Conservation (phyloP, 2,329 filamentous ascomycete genomes). For the Teratosphaeriaceae sp. region DNA sequence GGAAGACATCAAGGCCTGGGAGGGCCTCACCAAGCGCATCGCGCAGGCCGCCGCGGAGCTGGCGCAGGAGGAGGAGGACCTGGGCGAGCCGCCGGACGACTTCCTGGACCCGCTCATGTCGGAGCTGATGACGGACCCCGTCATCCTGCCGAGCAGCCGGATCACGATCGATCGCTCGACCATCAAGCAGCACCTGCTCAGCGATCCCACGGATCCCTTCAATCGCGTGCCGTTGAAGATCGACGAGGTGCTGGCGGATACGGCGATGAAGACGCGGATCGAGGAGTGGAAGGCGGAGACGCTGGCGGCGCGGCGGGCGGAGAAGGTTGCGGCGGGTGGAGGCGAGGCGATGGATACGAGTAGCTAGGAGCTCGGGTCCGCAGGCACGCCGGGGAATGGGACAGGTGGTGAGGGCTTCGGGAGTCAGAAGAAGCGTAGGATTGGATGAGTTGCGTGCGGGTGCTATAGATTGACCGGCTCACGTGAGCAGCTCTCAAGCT, state of each 20-base stretch:
- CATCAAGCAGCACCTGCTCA: slow-evolving; percentile 63
- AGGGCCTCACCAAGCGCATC: slow-evolving; percentile 60
- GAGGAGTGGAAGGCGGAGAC: slow-evolving; percentile 48
- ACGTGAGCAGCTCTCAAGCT: too few species aligned
- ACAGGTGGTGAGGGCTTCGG: too few species aligned
- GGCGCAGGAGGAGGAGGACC: slow-evolving; percentile 81
- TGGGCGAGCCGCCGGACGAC: slow-evolving; percentile 87
- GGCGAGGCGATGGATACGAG: slow-evolving; percentile 6
- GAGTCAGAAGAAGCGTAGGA: too few species aligned
- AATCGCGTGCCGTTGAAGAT: slow-evolving; percentile 63
- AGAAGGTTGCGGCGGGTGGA: slow-evolving; percentile 16
- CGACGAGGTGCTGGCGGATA: slow-evolving; percentile 60
- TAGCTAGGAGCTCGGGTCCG: background rate
- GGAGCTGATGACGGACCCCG: slow-evolving; percentile 89
- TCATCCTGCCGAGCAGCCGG: slow-evolving; percentile 69
- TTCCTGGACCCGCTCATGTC: slow-evolving; percentile 87
- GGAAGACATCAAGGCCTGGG: slow-evolving; percentile 64
- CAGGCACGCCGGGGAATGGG: too few species aligned
- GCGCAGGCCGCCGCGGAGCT: slow-evolving; percentile 65
- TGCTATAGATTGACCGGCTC: too few species aligned
- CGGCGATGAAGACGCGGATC: slow-evolving; percentile 54
- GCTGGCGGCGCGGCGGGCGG: slow-evolving; percentile 28
- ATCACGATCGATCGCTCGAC: slow-evolving; percentile 60
- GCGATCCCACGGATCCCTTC: slow-evolving; percentile 65
- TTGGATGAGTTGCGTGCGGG: too few species aligned